A percentile compares a stretch with the other conserved stretches of the same genome.
Conservation (phyloP, 441 rosid genomes). For the Melianthus villosus region DNA sequence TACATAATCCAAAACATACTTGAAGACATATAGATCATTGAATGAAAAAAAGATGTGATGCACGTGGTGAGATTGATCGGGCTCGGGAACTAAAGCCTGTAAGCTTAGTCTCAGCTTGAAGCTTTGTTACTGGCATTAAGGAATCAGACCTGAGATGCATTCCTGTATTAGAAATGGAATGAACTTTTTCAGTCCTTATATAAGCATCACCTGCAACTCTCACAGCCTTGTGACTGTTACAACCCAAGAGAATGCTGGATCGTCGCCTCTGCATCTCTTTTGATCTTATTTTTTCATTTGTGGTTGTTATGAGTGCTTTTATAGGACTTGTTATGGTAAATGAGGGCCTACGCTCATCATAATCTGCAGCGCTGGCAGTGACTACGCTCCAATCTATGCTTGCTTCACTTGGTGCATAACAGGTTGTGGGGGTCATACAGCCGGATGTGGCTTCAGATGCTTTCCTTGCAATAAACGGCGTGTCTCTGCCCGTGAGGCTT, state of each 20-base stretch:
- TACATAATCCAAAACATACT: no score
- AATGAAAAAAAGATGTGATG: slow-evolving; percentile 25
- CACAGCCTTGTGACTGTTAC: slow-evolving; percentile 57
- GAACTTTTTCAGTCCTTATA: slow-evolving; percentile 15
- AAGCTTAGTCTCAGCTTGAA: slow-evolving; percentile 26
- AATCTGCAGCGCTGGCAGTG: slow-evolving; percentile 67
- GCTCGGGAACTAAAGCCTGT: slow-evolving; percentile 21
- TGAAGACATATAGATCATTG: no score
- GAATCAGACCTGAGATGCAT: slow-evolving; percentile 14
- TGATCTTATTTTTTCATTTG: slow-evolving; percentile 10
- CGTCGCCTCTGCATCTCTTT: slow-evolving; percentile 23
- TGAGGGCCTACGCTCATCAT: slow-evolving; percentile 32
- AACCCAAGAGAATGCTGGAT: slow-evolving; percentile 37
- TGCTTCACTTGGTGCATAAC: slow-evolving; percentile 73
- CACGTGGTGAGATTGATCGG: slow-evolving; percentile 16
- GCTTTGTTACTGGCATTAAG: slow-evolving; percentile 17
- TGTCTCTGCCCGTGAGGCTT: slow-evolving; percentile 45
- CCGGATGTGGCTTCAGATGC: slow-evolving; percentile 37
- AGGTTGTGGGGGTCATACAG: slow-evolving; percentile 29
- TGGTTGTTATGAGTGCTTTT: slow-evolving; percentile 7
- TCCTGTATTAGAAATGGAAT: slow-evolving; percentile 7
- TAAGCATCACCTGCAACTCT: slow-evolving; percentile 40
- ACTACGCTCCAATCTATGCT: slow-evolving; percentile 82
- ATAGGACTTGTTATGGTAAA: slow-evolving; percentile 15
- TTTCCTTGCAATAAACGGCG: slow-evolving; percentile 37